phyloP scores from a whole-genome alignment of 208 protist species.

The Kentomonas sorsogonicus region DNA sequence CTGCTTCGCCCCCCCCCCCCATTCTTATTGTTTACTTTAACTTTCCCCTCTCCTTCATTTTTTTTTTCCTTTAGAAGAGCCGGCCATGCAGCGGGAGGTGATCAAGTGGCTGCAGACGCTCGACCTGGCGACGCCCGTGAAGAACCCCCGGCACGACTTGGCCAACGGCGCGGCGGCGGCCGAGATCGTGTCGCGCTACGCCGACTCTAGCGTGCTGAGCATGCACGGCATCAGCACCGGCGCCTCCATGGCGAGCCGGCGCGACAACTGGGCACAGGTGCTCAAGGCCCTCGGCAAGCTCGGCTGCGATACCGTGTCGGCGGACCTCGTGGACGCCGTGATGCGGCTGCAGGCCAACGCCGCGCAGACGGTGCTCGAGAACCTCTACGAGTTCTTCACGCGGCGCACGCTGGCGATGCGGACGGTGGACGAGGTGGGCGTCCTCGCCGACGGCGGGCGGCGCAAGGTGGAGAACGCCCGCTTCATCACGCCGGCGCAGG shows the following conservation, averaged over 20 bases:
- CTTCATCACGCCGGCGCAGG: not conserved
- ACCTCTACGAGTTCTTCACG: constrained; percentile 81
- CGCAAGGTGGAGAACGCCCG: not conserved
- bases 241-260: constrained; percentile 58
- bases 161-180: constrained; percentile 92
- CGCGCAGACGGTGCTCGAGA: constrained; percentile 50
- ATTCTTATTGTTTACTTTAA: constrained; percentile 4
- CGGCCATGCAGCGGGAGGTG: constrained; percentile 83
- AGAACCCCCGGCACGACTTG: constrained; percentile 91
- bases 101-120: constrained; percentile 95
- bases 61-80: constrained; percentile 5
- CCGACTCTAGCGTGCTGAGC: constrained; percentile 11
- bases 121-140: constrained; percentile 86
- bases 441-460: too few relatives aligned
- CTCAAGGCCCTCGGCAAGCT: constrained; percentile 43
- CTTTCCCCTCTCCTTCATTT: constrained; percentile 8
- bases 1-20: not conserved
- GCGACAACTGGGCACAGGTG: constrained; percentile 86
- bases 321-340: constrained; percentile 52
- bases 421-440: constrained; percentile 12
- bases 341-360: constrained; percentile 52
- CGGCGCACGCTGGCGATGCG: constrained; percentile 29
- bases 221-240: constrained; percentile 88
- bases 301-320: constrained; percentile 35
- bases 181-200: constrained; percentile 92